These are phyloP conservation scores for Aspergillus sp. DNA, from an alignment of 2,329 filamentous ascomycete species.

Conservation along the genomic window DNA sequence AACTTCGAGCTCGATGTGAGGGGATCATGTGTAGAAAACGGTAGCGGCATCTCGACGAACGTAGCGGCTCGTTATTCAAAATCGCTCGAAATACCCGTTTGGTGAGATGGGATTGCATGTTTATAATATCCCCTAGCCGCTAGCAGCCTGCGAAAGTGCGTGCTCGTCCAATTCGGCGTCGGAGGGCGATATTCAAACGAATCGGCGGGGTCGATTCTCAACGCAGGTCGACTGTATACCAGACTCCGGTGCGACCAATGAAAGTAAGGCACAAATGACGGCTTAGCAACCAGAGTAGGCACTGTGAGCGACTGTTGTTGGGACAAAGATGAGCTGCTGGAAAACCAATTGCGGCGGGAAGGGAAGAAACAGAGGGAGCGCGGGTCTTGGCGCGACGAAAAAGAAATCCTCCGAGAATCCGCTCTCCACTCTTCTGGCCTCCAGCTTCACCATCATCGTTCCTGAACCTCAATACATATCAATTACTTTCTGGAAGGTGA, in stretches of 20 bases:
- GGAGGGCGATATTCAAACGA: not conserved
- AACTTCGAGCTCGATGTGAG: slow-evolving; percentile 24
- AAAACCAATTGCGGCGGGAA: slow-evolving; percentile 17
- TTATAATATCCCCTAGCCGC: not conserved
- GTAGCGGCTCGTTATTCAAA: slow-evolving; percentile 39
- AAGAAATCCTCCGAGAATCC: slow-evolving; percentile 18
- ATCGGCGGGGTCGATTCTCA: not conserved
- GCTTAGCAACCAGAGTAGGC: too few species aligned
- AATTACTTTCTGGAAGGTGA: not conserved
- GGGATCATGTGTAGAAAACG: slow-evolving; percentile 26
- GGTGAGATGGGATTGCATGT: slow-evolving; percentile 42
- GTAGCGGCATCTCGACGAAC: slow-evolving; percentile 31
- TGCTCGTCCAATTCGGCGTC: not conserved
- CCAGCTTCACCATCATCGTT: not conserved
- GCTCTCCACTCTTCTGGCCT: slow-evolving; percentile 5
- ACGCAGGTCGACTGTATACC: not conserved
- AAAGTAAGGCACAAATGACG: not conserved
- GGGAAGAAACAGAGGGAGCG: slow-evolving; percentile 6
- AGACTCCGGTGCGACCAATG: not conserved
- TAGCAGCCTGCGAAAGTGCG: not conserved
- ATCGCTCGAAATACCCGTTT: slow-evolving; percentile 40
- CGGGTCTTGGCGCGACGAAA: slow-evolving; percentile 26
- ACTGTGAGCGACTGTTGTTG: too few species aligned
- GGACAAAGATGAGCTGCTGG: not conserved
- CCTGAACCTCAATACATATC: not conserved